Percentiles rank a stretch among this genome's conserved stretches.
phyloP scores from a whole-genome alignment of 2,329 filamentous ascomycete genomes.

The Mariannaea elegans region DNA sequence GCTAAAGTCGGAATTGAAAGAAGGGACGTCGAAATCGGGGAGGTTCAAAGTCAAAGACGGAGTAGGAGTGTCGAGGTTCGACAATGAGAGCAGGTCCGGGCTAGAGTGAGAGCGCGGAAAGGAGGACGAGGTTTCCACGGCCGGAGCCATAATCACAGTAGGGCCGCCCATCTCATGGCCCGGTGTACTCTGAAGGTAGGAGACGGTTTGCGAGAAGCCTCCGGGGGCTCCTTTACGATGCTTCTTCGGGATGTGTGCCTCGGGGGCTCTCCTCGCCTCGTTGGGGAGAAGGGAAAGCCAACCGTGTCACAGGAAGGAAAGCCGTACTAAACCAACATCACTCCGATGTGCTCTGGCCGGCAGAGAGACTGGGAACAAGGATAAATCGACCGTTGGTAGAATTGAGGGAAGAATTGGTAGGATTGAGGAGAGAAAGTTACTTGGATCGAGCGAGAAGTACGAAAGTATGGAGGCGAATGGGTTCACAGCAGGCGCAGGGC shows the following conservation, averaged over 20 bases:
- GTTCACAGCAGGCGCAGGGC: background rate
- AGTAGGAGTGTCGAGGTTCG: conserved; percentile 39
- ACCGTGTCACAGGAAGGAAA: conserved; percentile 34
- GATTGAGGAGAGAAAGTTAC: conserved; percentile 5
- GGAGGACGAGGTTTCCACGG: conserved; percentile 43
- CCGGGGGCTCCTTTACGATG: conserved; percentile 22
- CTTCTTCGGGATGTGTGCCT: conserved; percentile 23
- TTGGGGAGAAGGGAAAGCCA: conserved; percentile 25
- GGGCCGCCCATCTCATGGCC: conserved; percentile 49
- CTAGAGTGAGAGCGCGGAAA: conserved; percentile 49
- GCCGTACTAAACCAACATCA: conserved; percentile 40
- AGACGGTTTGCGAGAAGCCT: conserved; percentile 24
- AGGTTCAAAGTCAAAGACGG: conserved; percentile 38
- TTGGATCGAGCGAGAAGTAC: conserved; percentile 1
- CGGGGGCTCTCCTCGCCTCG: conserved; percentile 3
- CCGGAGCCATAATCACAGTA: conserved; percentile 51
- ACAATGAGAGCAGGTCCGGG: conserved; percentile 43
- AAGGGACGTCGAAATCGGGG: conserved; percentile 60
- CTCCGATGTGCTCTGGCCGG: conserved; percentile 40
- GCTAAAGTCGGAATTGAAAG: conserved; percentile 60
- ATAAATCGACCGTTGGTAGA: conserved; percentile 2
- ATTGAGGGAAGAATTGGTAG: conserved; percentile 18
- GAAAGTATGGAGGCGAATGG: conserved; percentile 14
- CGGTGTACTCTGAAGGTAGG: conserved; percentile 2
- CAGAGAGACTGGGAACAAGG: conserved; percentile 33